Conservation (phyloP, 257 asterid genomes). For the Jacaranda mimosifolia region DNA sequence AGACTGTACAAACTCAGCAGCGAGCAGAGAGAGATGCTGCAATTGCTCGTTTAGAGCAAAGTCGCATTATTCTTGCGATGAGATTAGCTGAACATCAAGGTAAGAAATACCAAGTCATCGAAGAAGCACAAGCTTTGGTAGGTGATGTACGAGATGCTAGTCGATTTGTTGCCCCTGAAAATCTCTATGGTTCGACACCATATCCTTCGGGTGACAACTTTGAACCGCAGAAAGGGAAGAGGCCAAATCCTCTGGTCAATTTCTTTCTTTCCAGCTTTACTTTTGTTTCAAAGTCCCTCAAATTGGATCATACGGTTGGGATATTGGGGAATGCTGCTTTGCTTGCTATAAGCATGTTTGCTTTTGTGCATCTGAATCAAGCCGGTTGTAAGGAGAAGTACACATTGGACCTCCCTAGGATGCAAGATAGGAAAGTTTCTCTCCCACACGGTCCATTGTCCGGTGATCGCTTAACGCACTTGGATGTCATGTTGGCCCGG, state of each 20-base stretch:
- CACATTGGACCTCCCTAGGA: conserved; percentile 41
- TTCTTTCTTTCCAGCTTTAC: conserved; percentile 59
- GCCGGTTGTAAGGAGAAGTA: conserved; percentile 56
- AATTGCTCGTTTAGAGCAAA: conserved; percentile 87
- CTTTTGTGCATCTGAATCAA: conserved; percentile 77
- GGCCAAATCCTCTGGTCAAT: conserved; percentile 54
- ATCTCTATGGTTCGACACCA: conserved; percentile 54
- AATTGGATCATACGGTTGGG: conserved; percentile 76
- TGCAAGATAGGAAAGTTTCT: conserved; percentile 57
- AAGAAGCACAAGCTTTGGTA: conserved; percentile 90
- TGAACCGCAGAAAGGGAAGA: conserved; percentile 45
- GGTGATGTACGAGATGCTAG: conserved; percentile 79
- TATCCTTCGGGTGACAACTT: conserved; percentile 47
- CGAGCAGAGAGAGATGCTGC: conserved; percentile 94
- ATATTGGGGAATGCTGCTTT: conserved; percentile 89
- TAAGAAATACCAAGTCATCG: conserved; percentile 85
- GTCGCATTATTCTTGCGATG: conserved; percentile 89
- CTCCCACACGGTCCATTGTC: conserved; percentile 46
- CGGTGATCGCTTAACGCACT: conserved; percentile 39
- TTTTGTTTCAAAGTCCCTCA: conserved; percentile 68
- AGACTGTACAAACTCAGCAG: conserved; percentile 88
- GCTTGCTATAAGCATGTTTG: conserved; percentile 88
- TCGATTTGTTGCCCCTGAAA: conserved; percentile 64
- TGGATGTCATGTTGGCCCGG: conserved; percentile 86
- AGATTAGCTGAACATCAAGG: conserved; percentile 98